Evolutionary conservation across 192 early-diverging fungal species (phyloP), one percentile per base, ranked within the genome.

Genomic region (Lobulomyces angularis): DNA sequence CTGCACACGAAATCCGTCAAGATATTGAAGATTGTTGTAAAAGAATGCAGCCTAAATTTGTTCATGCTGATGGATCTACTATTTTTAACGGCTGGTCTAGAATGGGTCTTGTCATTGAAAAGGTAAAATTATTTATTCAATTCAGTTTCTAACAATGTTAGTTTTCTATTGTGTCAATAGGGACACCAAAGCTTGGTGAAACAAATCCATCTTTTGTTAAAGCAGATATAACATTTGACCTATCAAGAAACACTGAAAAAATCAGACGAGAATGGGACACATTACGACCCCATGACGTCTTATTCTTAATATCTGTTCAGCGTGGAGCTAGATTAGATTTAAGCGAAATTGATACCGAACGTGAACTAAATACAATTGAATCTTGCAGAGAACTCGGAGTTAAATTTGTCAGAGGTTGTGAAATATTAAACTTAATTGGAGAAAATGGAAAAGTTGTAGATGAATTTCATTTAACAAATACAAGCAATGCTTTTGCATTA

Each of bases 11-110:
- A 34, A 84, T 99, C 36, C 69, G 88, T 27, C 77, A 87, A 45
- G 84, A 90, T 53, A 58, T 97, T 17, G 78, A 88, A 46, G 93
- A 96, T 50, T 88, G 81, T 0, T 80, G 91, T 5, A 65, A 66
- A 6, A 71, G 93, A 17, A 52, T 97, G 29, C 64, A 64, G n/a
- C 91, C 96, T 2, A 45, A 62, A 26, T 64, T 63, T 35, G 46
- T 42, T 8, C 42, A 25, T 14, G 63, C 61, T 26, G 67, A 75
- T 1, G 63, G 74, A 27, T 41, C 45, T 0, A 90, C 82, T 0
- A 65, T 71, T n/a, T 97, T 94, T 61, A 58, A 57, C 1, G 93
- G 95, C 23, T 97, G 93, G 91, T 80, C 88, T 6, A 64, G 90
- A 30, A 96, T 93, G 82, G 95, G 85, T 0, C 48, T 77, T 25